Percentiles rank a stretch among this genome's conserved stretches.
Evolutionary conservation across 768 basidiomycete species (phyloP).

Genomic region (Pleurotus ostreatus): DNA sequence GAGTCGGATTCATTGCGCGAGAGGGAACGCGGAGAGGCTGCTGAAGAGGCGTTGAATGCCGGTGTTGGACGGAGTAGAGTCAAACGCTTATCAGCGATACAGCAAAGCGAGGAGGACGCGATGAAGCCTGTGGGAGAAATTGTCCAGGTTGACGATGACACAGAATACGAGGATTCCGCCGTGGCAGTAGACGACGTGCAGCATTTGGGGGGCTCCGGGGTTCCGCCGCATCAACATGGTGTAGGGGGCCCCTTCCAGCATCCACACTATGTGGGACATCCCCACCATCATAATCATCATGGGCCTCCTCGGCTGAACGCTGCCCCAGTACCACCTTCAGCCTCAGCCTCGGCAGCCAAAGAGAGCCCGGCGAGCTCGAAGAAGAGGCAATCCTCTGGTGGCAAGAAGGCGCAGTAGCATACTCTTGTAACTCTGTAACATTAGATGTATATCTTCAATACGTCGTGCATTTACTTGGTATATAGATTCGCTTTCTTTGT

Average conservation of each 20-base stretch:
- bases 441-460: neutral
- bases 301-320: conserved; percentile 26
- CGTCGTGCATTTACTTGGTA: neutral
- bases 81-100: conserved; percentile 32
- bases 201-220: neutral
- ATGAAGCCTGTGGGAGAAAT: conserved; percentile 76
- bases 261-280: neutral
- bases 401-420: neutral
- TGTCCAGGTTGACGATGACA: conserved; percentile 1
- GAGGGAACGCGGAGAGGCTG: neutral
- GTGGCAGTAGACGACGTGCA: neutral
- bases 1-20: conserved; percentile 10
- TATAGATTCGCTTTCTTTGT: neutral
- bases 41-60: neutral
- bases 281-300: conserved; percentile 16
- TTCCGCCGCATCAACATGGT: neutral
- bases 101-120: conserved; percentile 41
- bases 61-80: neutral
- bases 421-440: neutral
- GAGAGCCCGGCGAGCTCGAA: conserved; percentile 14
- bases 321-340: conserved; percentile 23
- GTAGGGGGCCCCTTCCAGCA: conserved; percentile 7
- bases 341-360: neutral
- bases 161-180: neutral
- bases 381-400: conserved; percentile 1